Evolutionary conservation across 169 alveolate genomes (phyloP).

Genomic region (Amoebophrya sp.): DNA sequence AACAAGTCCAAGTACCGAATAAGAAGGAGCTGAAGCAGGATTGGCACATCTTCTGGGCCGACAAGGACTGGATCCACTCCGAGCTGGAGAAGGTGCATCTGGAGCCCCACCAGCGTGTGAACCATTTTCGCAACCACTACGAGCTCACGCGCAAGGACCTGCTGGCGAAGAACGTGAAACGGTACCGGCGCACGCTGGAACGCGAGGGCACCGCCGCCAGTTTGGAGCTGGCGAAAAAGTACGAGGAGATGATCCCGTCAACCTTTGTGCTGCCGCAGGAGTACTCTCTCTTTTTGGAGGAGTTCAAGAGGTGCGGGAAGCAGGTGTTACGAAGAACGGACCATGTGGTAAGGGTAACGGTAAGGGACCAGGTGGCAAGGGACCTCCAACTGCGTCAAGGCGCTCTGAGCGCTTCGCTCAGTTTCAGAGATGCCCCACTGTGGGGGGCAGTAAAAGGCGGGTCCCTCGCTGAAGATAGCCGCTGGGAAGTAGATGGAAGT

Average conservation of each 20-base stretch:
- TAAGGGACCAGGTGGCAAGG: too few relatives aligned
- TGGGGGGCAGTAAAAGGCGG: too few relatives aligned
- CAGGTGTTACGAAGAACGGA: too few relatives aligned
- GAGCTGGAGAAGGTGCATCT: constrained; percentile 52
- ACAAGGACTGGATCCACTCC: constrained; percentile 56
- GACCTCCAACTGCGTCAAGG: too few relatives aligned
- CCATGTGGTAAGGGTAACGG: too few relatives aligned
- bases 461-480: too few relatives aligned
- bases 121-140: constrained; percentile 71
- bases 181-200: constrained; percentile 2
- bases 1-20: too few relatives aligned
- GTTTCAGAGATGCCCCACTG: too few relatives aligned
- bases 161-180: constrained; percentile 65
- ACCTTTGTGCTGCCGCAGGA: constrained; percentile 62
- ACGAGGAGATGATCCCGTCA: background rate
- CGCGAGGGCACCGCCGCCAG: too few relatives aligned
- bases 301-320: constrained; percentile 47
- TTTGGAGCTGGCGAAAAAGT: constrained; percentile 37
- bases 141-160: constrained; percentile 69
- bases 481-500: too few relatives aligned
- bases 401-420: too few relatives aligned
- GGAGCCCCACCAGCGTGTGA: constrained; percentile 52
- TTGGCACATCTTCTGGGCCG: constrained; percentile 19
- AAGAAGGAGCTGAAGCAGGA: background rate
- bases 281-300: constrained; percentile 68